These are phyloP conservation scores for Tylopilus sp. DNA, from an alignment of 1,284 basidiomycete genomes.

Conservation along the genomic window DNA sequence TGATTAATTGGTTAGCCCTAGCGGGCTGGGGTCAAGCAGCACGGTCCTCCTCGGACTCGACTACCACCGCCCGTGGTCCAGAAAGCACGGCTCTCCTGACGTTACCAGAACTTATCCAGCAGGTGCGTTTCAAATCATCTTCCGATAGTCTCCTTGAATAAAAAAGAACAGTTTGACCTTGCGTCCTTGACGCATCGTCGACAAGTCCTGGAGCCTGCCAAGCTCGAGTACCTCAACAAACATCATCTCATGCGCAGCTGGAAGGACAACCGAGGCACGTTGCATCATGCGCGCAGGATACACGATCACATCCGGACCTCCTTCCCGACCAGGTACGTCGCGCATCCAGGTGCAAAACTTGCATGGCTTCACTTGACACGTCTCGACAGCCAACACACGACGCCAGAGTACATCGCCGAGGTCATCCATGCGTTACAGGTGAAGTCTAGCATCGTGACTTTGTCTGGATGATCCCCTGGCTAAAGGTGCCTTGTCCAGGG, in stretches of 20 bases:
- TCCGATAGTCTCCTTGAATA: background rate
- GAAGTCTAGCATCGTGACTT: background rate
- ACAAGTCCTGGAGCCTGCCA: slow-evolving; percentile 66
- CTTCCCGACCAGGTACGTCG: slow-evolving; percentile 40
- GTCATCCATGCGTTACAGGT: slow-evolving; percentile 61
- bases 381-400: slow-evolving; percentile 46
- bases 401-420: slow-evolving; percentile 54
- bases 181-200: slow-evolving; percentile 71
- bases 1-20: slow-evolving; percentile 91
- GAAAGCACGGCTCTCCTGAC: slow-evolving; percentile 68
- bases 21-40: slow-evolving; percentile 78
- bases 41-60: slow-evolving; percentile 19
- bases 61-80: slow-evolving; percentile 43
- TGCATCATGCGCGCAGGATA: slow-evolving; percentile 48
- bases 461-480: background rate
- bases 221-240: slow-evolving; percentile 78
- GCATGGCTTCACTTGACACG: background rate
- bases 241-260: slow-evolving; percentile 61
- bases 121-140: slow-evolving; percentile 40
- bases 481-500: slow-evolving; percentile 45
- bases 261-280: slow-evolving; percentile 45
- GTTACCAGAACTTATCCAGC: slow-evolving; percentile 60
- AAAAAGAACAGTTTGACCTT: slow-evolving; percentile 60
- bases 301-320: slow-evolving; percentile 45
- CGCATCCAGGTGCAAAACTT: background rate